Evolutionary conservation across 352 stramenopile genomes (phyloP).

Genomic region (Phytophthora sp.): DNA sequence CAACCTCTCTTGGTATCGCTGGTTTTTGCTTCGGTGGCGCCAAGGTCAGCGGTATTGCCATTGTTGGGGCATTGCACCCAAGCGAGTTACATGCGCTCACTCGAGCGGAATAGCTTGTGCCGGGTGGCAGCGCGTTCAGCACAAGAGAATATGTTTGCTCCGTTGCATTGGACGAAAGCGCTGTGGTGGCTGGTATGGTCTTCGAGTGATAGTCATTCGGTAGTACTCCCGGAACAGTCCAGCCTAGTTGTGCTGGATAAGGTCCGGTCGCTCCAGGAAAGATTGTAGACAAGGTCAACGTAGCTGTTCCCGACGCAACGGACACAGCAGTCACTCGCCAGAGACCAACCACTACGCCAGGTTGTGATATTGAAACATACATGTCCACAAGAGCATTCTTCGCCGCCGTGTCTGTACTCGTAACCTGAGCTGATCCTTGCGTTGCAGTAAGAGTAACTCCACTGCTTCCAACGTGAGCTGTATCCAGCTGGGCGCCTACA

Average conservation of each 20-base stretch:
- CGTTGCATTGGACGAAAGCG: neutral
- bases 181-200: constrained; percentile 12
- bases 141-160: constrained; percentile 24
- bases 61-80: constrained; percentile 86
- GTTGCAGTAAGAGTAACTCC: constrained; percentile 40
- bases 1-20: constrained; percentile 77
- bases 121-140: constrained; percentile 60
- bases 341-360: constrained; percentile 39
- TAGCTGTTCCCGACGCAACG: constrained; percentile 29
- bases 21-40: constrained; percentile 89
- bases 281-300: constrained; percentile 51
- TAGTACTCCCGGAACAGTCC: constrained; percentile 65
- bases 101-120: constrained; percentile 83
- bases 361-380: constrained; percentile 55
- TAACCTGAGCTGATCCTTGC: constrained; percentile 40
- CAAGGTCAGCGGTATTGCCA: constrained; percentile 72
- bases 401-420: constrained; percentile 40
- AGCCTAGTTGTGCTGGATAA: constrained; percentile 58
- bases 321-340: constrained; percentile 55
- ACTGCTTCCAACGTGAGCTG: constrained; percentile 48
- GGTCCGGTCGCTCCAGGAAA: constrained; percentile 47
- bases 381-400: constrained; percentile 49
- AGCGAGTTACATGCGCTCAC: constrained; percentile 92
- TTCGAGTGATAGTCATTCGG: constrained; percentile 63
- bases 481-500: constrained; percentile 51